phyloP scores from a whole-genome alignment of 192 early-diverging fungal species.

The Bifiguratus adelaidae region DNA sequence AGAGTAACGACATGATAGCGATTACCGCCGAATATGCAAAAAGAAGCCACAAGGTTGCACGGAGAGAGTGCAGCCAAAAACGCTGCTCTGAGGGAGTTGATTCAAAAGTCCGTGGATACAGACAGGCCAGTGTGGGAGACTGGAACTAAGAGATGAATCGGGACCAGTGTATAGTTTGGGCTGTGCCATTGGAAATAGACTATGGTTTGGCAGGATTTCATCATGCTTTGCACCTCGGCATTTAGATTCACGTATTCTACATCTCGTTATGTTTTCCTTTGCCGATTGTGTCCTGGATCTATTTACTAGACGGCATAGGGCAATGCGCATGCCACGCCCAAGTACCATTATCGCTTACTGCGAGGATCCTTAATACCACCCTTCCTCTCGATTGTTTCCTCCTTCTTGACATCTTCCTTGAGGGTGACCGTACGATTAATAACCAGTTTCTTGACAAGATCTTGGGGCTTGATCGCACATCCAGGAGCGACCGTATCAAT shows the following conservation, averaged over 20 bases:
- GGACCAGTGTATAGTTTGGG: too few species aligned
- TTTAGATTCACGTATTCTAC: too few species aligned
- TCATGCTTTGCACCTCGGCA: too few species aligned
- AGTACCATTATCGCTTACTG: conserved; percentile 8
- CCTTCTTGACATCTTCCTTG: conserved; percentile 60
- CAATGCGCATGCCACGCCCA: too few species aligned
- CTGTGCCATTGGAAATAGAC: too few species aligned
- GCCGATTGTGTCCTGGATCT: too few species aligned
- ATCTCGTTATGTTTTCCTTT: too few species aligned
- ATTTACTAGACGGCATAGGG: too few species aligned
- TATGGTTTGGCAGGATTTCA: too few species aligned
- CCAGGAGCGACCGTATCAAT: conserved; percentile 44
- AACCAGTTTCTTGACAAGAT: conserved; percentile 24
- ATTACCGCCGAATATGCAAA: neutral
- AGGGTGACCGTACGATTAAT: conserved; percentile 60
- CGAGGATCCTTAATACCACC: conserved; percentile 3
- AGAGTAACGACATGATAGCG: neutral
- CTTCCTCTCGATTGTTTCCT: conserved; percentile 7
- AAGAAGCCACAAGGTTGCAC: neutral
- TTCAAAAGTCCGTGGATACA: neutral
- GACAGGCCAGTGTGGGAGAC: neutral
- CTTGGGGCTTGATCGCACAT: conserved; percentile 31
- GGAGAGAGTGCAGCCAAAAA: neutral
- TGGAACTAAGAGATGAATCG: too few species aligned
- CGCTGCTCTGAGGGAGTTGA: neutral